Evolutionary conservation across 1,139 yeast species (phyloP).

Genomic region (Magnusiomyces tetraspermus): DNA sequence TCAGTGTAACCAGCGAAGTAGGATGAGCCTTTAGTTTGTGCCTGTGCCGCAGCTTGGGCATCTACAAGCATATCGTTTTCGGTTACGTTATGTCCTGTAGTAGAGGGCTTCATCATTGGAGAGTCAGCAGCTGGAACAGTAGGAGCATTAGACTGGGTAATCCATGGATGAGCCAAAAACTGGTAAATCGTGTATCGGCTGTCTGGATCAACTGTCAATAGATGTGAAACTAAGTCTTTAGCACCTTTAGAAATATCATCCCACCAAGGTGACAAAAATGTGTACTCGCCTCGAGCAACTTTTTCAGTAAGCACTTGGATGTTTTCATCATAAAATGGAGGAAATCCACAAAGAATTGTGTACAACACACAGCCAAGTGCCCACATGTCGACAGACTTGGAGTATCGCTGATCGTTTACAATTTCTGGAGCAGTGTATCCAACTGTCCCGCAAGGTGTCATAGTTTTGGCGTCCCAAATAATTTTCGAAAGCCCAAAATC

Average conservation of each 20-base stretch:
- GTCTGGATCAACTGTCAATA: slow-evolving; percentile 75
- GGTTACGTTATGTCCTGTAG: slow-evolving; percentile 17
- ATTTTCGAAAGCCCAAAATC: slow-evolving; percentile 91
- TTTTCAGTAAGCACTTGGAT: slow-evolving; percentile 71
- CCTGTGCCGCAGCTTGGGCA: not conserved
- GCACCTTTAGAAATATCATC: slow-evolving; percentile 80
- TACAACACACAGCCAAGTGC: slow-evolving; percentile 89
- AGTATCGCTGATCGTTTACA: slow-evolving; percentile 73
- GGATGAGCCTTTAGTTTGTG: not conserved
- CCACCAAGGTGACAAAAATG: slow-evolving; percentile 93
- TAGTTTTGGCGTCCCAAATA: slow-evolving; percentile 56
- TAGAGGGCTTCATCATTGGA: slow-evolving; percentile 8
- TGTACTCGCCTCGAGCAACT: slow-evolving; percentile 74
- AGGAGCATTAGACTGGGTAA: slow-evolving; percentile 27
- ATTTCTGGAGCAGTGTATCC: slow-evolving; percentile 95
- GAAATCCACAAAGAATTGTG: slow-evolving; percentile 87
- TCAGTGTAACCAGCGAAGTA: not conserved
- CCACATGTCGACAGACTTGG: slow-evolving; percentile 93
- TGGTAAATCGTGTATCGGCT: slow-evolving; percentile 70
- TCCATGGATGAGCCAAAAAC: slow-evolving; percentile 81
- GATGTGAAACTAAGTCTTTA: slow-evolving; percentile 61
- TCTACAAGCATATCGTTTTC: not conserved
- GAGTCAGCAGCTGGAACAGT: not conserved
- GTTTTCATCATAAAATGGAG: slow-evolving; percentile 89
- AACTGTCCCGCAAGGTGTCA: slow-evolving; percentile 85